Percentiles rank a stretch among this genome's conserved stretches.
Evolutionary conservation across 305 asterid genomes (phyloP).

Genomic region (Fraxinus platypoda): DNA sequence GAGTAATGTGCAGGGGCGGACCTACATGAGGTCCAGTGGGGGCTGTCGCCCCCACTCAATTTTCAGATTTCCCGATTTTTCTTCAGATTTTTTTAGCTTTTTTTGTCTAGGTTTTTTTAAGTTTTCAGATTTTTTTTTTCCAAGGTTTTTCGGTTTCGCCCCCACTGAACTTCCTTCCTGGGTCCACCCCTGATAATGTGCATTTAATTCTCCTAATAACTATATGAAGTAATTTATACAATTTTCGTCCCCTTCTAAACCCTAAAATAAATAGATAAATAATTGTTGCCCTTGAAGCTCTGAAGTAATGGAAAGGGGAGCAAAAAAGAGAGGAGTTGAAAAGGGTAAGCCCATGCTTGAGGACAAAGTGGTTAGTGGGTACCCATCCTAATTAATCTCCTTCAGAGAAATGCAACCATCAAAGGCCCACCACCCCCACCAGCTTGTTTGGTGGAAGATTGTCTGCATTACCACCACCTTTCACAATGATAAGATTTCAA

Average conservation of each 20-base stretch:
- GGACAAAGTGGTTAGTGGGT: constrained; percentile 37
- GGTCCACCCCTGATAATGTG: too few relatives aligned
- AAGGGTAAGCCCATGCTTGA: constrained; percentile 20
- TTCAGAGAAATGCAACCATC: constrained; percentile 42
- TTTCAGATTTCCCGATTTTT: too few relatives aligned
- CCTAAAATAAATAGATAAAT: background rate
- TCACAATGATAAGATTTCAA: background rate
- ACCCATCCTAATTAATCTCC: constrained; percentile 32
- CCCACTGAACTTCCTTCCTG: too few relatives aligned
- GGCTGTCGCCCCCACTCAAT: too few relatives aligned
- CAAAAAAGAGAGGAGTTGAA: constrained; percentile 22
- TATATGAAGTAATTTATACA: background rate
- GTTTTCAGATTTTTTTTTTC: too few relatives aligned
- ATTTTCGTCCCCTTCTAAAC: background rate
- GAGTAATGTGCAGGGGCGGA: too few relatives aligned
- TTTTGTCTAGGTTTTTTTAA: too few relatives aligned
- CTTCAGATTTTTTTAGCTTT: too few relatives aligned
- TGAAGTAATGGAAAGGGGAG: constrained; percentile 19
- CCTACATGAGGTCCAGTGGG: too few relatives aligned
- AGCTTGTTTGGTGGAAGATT: constrained; percentile 28
- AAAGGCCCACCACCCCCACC: constrained; percentile 32
- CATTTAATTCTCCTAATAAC: background rate
- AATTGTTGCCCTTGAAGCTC: constrained; percentile 6
- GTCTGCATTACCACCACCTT: constrained; percentile 20
- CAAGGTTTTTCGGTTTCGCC: too few relatives aligned